phyloP scores from a whole-genome alignment of 1,284 basidiomycete genomes.

The Coniferiporia sulphurascens region DNA sequence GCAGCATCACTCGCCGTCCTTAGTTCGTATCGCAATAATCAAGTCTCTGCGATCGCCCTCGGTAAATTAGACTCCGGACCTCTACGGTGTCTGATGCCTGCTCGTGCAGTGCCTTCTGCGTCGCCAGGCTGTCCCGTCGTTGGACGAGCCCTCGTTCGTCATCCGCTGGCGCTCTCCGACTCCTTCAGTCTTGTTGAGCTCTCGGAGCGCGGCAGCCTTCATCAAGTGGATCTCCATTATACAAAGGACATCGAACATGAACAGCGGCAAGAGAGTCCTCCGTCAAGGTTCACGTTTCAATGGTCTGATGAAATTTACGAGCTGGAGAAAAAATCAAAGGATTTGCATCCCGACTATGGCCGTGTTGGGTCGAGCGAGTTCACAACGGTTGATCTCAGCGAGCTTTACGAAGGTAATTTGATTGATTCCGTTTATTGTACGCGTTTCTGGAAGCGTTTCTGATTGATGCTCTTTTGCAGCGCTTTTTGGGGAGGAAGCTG shows the following conservation, averaged over 20 bases:
- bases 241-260: conserved; percentile 6
- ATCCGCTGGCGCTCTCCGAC: conserved; percentile 26
- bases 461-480: conserved; percentile 13
- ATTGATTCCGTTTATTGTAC: background rate
- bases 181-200: conserved; percentile 42
- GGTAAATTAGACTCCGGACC: background rate
- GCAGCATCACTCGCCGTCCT: conserved; percentile 19
- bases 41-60: conserved; percentile 2
- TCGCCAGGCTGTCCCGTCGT: conserved; percentile 6
- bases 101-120: conserved; percentile 1
- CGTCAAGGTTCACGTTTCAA: conserved; percentile 13
- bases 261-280: conserved; percentile 5
- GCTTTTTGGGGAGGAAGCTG: conserved; percentile 31
- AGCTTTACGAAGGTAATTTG: conserved; percentile 44
- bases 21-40: conserved; percentile 21
- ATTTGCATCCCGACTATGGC: conserved; percentile 35
- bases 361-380: conserved; percentile 41
- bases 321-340: conserved; percentile 29
- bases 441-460: background rate
- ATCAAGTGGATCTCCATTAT: conserved; percentile 36
- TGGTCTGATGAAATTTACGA: conserved; percentile 41
- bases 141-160: conserved; percentile 43
- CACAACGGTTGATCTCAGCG: conserved; percentile 42
- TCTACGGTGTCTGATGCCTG: conserved; percentile 7
- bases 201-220: conserved; percentile 43